Conservation (phyloP, 176 grass and related monocot genomes). For the Elaeis guineensis region DNA sequence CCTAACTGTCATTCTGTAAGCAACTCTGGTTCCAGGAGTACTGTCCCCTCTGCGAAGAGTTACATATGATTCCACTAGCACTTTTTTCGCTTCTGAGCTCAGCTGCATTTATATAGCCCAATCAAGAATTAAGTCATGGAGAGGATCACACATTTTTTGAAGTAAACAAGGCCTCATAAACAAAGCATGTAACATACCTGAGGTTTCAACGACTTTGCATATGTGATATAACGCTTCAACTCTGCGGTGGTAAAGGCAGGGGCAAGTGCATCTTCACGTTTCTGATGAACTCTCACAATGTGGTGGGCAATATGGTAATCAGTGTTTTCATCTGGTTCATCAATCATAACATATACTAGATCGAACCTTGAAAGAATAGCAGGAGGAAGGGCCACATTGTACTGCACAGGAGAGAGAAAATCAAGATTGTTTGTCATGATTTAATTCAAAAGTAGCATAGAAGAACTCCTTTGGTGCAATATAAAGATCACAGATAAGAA, state of each 20-base stretch:
- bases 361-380: conserved; percentile 99
- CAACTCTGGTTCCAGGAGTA: conserved; percentile 89
- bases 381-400: conserved; percentile 91
- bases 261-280: conserved; percentile 80
- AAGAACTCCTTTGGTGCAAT: too few species aligned
- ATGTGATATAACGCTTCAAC: conserved; percentile 83
- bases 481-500: too few species aligned
- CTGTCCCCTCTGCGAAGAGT: conserved; percentile 73
- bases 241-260: conserved; percentile 81
- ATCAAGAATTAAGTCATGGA: conserved; percentile 19
- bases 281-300: conserved; percentile 98
- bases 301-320: conserved; percentile 99
- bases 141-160: neutral
- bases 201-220: conserved; percentile 82
- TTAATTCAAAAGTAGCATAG: neutral
- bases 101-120: conserved; percentile 45
- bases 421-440: neutral
- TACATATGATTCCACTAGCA: conserved; percentile 85
- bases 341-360: conserved; percentile 99
- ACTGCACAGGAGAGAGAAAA: conserved; percentile 35
- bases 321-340: conserved; percentile 95
- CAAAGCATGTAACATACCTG: conserved; percentile 44
- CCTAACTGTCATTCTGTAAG: conserved; percentile 97
- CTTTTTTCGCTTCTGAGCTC: conserved; percentile 76
- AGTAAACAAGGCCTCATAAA: neutral